Percentiles rank a stretch among this genome's conserved stretches.
phyloP scores from a whole-genome alignment of 352 stramenopile genomes.

The Phytophthora constricta region DNA sequence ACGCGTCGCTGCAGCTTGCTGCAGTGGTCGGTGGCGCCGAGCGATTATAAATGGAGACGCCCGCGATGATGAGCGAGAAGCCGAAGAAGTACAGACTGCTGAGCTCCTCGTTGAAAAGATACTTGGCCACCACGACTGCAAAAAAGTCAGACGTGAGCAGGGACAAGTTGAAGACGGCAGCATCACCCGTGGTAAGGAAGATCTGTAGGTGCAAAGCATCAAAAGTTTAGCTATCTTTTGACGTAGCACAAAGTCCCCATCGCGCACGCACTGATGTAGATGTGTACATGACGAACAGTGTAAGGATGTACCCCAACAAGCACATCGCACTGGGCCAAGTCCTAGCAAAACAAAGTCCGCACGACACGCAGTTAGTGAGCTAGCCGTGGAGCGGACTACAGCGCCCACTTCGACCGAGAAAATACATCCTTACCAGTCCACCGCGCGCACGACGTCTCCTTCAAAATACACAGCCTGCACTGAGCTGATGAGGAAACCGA shows the following conservation, averaged over 20 bases:
- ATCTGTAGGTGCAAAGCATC: constrained; percentile 36
- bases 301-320: constrained; percentile 80
- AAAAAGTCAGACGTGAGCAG: constrained; percentile 97
- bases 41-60: constrained; percentile 80
- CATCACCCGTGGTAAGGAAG: constrained; percentile 88
- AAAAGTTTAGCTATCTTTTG: not conserved
- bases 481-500: constrained; percentile 90
- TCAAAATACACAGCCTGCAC: constrained; percentile 90
- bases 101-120: constrained; percentile 85
- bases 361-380: constrained; percentile 12
- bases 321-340: constrained; percentile 62
- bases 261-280: constrained; percentile 78
- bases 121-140: constrained; percentile 90
- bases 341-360: constrained; percentile 37
- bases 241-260: not conserved
- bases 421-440: constrained; percentile 45
- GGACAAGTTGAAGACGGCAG: constrained; percentile 96
- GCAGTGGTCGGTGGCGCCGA: constrained; percentile 47
- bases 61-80: constrained; percentile 79
- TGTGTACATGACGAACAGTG: constrained; percentile 92
- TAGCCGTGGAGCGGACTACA: not conserved
- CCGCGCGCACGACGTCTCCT: constrained; percentile 42
- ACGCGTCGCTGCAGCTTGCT: constrained; percentile 36
- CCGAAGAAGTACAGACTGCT: constrained; percentile 89
- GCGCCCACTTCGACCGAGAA: not conserved